Evolutionary conservation across 768 basidiomycete genomes (phyloP).

Genomic region (Pisolithus sp.): DNA sequence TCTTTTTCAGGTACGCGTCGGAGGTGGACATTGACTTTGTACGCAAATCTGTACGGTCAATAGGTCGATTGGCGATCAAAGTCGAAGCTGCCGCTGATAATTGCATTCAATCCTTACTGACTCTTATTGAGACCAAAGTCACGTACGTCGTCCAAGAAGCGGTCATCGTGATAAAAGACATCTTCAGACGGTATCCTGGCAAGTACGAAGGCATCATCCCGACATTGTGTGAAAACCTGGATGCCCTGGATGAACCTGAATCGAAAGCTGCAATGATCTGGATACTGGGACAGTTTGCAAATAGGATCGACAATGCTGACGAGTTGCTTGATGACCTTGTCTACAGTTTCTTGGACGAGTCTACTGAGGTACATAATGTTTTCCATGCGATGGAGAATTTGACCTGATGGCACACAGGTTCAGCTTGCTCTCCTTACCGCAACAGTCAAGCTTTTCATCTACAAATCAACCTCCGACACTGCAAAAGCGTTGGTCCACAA

Average conservation of each 20-base stretch:
- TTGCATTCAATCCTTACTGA: conserved; percentile 82
- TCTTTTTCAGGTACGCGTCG: conserved; percentile 73
- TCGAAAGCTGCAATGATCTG: conserved; percentile 97
- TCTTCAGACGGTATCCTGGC: conserved; percentile 95
- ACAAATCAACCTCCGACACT: conserved; percentile 75
- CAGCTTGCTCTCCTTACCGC: conserved; percentile 94
- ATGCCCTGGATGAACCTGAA: conserved; percentile 90
- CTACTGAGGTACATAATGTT: conserved; percentile 67
- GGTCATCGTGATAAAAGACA: conserved; percentile 94
- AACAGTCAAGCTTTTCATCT: conserved; percentile 92
- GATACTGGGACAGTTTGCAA: conserved; percentile 95
- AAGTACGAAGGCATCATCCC: conserved; percentile 96
- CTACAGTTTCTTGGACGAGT: conserved; percentile 86
- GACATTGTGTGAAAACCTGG: conserved; percentile 86
- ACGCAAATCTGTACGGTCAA: conserved; percentile 93
- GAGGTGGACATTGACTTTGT: conserved; percentile 99
- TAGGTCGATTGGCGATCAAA: conserved; percentile 97
- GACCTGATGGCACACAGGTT: conserved; percentile 48
- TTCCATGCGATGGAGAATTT: not conserved
- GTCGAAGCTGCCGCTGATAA: conserved; percentile 82
- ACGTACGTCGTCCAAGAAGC: conserved; percentile 97
- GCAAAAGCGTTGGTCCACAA: conserved; percentile 90
- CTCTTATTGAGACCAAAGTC: conserved; percentile 88
- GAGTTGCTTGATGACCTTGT: conserved; percentile 90
- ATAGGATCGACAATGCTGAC: conserved; percentile 92